Base-by-base conservation (phyloP, 805 yeast species). In the Vanderwaltozyma verrucispora region DNA sequence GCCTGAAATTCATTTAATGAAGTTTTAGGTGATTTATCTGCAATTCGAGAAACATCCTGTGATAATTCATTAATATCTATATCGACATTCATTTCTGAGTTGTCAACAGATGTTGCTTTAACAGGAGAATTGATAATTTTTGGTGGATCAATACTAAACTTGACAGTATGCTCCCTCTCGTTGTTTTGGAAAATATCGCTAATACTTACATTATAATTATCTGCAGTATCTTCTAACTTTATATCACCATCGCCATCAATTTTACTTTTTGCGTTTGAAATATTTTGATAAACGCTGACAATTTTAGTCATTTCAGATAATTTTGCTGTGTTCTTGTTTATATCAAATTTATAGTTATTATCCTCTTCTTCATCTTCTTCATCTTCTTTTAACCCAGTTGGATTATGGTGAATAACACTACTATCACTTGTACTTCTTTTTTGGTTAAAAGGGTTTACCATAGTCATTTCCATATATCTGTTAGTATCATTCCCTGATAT, bases 301-400 rank as follows among this genome's bases (percentile, higher is more conserved):
- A 58, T 52, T 37, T 55, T 55, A 1, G 63, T 58, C 54, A 58
- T 55, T 30, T 56, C 60, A 9, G 56, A 51, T n/a, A 56, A 29
- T 33, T 42, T 49, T 17, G 45, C 31, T 24, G 44, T 45, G 15
- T 35, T 43, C 26, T 29, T 14, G 28, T 27, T 32, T 25, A 31
- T 18, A 18, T 36, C 30, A 25, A 29, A 6, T 27, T 31, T 14
- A 16, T 23, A 17, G 17, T 40, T 32, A 28, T 13, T 20, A 3
- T 31, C 19, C 10, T 17, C 20, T 9, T 29, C 25, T 10, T 36
- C 35, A 23, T 33, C 30, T 4, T 19, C 8, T 3, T 29, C 26
- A 9, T 40, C 32, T 14, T 44, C 45, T n/a, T n/a, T n/a, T n/a
- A n/a, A n/a, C n/a, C n/a, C n/a, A n/a, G n/a, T n/a, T n/a, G n/a